Evolutionary conservation across 2,329 filamentous ascomycete genomes (phyloP).

Genomic region (Pseudogymnoascus sp.): DNA sequence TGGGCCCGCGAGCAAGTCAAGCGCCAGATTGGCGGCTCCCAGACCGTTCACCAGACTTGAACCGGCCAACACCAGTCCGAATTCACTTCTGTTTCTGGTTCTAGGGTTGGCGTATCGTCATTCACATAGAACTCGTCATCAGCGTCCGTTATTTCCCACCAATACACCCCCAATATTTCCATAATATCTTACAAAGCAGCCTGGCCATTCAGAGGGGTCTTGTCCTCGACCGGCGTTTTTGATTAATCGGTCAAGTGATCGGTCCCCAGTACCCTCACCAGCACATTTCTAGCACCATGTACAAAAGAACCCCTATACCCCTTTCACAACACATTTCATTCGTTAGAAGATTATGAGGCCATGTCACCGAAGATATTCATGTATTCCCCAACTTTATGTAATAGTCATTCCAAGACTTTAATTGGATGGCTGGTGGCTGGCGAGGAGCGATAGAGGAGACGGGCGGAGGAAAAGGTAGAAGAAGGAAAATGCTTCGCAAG

Average conservation of each 20-base stretch:
- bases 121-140: conserved; percentile 13
- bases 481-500: neutral
- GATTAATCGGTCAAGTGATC: conserved; percentile 20
- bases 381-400: conserved; percentile 15
- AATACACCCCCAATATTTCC: conserved; percentile 6
- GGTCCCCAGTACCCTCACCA: conserved; percentile 8
- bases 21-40: conserved; percentile 62
- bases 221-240: conserved; percentile 30
- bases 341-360: conserved; percentile 12
- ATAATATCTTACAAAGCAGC: conserved; percentile 13
- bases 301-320: conserved; percentile 11
- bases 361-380: conserved; percentile 16
- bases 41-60: conserved; percentile 30
- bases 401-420: conserved; percentile 11
- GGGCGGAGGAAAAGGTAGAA: neutral
- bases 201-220: conserved; percentile 29
- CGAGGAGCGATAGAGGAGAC: neutral
- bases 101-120: conserved; percentile 7
- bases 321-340: conserved; percentile 11
- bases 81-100: conserved; percentile 7
- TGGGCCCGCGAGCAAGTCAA: conserved; percentile 98
- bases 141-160: conserved; percentile 10
- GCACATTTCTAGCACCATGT: conserved; percentile 9
- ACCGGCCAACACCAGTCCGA: conserved; percentile 8
- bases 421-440: conserved; percentile 14